Conservation (phyloP, 257 asterid species). For the Salvia hispanica region DNA sequence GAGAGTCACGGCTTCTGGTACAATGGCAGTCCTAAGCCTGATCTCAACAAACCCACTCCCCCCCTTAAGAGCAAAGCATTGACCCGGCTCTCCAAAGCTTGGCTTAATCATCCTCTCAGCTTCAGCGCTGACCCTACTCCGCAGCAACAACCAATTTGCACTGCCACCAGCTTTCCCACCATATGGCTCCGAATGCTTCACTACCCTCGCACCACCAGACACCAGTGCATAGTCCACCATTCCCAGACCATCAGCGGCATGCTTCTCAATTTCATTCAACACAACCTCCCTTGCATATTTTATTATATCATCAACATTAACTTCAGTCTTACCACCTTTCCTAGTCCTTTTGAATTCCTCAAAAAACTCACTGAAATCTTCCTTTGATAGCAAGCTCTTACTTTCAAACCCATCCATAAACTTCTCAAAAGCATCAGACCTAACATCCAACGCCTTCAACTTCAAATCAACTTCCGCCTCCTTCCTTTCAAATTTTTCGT, state of each 20-base stretch:
- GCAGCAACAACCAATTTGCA: conserved; percentile 32
- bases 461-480: conserved; percentile 49
- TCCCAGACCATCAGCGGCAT: conserved; percentile 88
- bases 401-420: conserved; percentile 51
- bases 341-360: conserved; percentile 58
- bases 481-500: conserved; percentile 49
- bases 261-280: conserved; percentile 75
- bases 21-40: conserved; percentile 63
- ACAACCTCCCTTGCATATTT: conserved; percentile 66
- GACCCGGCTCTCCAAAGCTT: conserved; percentile 98
- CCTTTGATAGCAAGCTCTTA: conserved; percentile 60
- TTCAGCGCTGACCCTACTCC: conserved; percentile 36
- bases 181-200: conserved; percentile 75
- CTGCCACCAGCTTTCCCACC: conserved; percentile 26
- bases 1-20: conserved; percentile 79
- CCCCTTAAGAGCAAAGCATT: conserved; percentile 81
- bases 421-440: conserved; percentile 63
- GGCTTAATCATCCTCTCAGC: conserved; percentile 78
- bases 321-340: conserved; percentile 34
- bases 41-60: conserved; percentile 69
- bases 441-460: conserved; percentile 61
- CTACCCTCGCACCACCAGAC: conserved; percentile 71
- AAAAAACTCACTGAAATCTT: conserved; percentile 57
- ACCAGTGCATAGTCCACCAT: conserved; percentile 81
- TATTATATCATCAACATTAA: conserved; percentile 68